Base-by-base conservation (phyloP, 129 eudicot species). In the Centrapalus pauciflorus region DNA sequence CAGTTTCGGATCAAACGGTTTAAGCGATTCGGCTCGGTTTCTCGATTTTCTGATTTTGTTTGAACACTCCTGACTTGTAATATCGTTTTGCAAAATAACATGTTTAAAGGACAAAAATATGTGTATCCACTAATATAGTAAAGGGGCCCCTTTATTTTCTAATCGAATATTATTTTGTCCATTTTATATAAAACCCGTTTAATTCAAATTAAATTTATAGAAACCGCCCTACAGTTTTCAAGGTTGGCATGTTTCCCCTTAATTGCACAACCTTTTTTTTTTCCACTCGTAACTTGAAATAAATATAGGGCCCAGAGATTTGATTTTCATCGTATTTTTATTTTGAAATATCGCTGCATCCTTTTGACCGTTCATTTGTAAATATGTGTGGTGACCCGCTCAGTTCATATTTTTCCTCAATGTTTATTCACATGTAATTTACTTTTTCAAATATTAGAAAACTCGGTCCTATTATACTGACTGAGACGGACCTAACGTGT, bases 221-320 rank as follows among this genome's bases (percentile, higher is more conserved):
- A 62, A 62, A 62, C 24, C 62, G 51, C 49, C 51, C 7, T 33
- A 67, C 34, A 21, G 26, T 51, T 66, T 33, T 70, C 75, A 19
- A 70, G 41, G 27, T 70, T 57, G 75, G 75, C 49, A 27, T 58
- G 66, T 68, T 35, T 54, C 55, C 25, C 14, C 55, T 2, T 51
- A 26, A 6, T 23, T 5, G 45, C 65, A 12, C 61, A 50, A 20
- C 35, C 46, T 64, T 65, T 12, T 37, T 35, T 64, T 65, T 12
- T 37, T 35, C n/a, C n/a, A 0, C n/a, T 17, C 14, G 10, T 46
- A 41, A 56, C 43, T 25, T 25, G 55, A 67, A 33, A 34, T 52
- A 17, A 67, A 67, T 33, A 25, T 25, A 55, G 74, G 66, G 57
- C 46, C 75, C 65, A 8, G 1, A 8, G 1, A 11, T 56, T 43